Conservation (phyloP, 2,329 filamentous ascomycete species). For the Triangularia verruculosa region DNA sequence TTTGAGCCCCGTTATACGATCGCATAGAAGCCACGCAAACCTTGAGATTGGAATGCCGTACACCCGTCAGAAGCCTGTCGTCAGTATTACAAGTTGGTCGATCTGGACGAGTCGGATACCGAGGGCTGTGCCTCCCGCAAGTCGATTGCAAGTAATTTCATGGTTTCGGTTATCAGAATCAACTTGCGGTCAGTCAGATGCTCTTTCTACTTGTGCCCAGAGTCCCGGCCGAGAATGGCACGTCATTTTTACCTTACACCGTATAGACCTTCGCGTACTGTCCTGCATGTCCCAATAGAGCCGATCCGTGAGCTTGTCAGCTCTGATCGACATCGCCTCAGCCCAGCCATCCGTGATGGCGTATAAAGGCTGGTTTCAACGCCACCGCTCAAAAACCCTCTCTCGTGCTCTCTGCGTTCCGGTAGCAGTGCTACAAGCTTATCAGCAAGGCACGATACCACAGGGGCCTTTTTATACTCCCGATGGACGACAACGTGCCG, state of each 20-base stretch:
- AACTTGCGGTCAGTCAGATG: background rate
- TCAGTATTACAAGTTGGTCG: background rate
- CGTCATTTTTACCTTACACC: background rate
- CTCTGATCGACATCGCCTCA: background rate
- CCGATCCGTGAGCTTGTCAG: background rate
- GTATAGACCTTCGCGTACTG: background rate
- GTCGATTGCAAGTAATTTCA: background rate
- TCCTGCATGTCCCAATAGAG: background rate
- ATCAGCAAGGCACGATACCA: background rate
- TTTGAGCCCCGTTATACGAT: background rate
- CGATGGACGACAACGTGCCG: background rate
- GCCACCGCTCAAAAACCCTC: background rate
- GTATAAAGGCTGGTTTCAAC: background rate
- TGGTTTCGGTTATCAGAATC: background rate
- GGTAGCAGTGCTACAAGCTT: background rate
- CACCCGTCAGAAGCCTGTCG: background rate
- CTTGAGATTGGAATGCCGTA: background rate
- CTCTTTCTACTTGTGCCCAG: background rate
- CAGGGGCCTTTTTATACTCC: background rate
- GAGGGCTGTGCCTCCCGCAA: background rate
- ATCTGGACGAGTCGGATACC: background rate
- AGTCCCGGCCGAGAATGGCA: background rate
- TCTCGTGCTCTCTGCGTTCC: background rate
- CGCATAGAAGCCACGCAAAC: background rate
- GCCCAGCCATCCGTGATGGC: background rate